Conservation (phyloP, 2,329 filamentous ascomycete species). For the Phyllosticta citriasiana region DNA sequence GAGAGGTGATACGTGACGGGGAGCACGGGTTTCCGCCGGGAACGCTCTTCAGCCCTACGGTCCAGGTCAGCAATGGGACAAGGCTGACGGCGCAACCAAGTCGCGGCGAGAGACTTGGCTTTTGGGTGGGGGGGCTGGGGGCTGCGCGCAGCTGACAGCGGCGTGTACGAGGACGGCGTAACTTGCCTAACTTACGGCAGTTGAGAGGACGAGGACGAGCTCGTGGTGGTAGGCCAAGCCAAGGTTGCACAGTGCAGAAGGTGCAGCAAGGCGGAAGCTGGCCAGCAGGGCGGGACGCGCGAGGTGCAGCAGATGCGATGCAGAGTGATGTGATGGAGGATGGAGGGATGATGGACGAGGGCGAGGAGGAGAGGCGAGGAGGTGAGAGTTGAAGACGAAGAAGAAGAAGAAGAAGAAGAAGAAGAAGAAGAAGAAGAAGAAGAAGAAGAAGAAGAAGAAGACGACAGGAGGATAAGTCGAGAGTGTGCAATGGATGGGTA, state of each 20-base stretch:
- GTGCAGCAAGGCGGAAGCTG: neutral
- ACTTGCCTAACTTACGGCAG: neutral
- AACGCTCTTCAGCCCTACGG: constrained; percentile 10
- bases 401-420: neutral
- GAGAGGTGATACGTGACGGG: neutral
- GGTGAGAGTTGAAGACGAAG: neutral
- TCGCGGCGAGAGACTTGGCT: neutral
- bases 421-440: too few species aligned
- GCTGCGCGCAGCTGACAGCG: neutral
- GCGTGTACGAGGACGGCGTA: neutral
- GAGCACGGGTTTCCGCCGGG: constrained; percentile 9
- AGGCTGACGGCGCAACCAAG: neutral
- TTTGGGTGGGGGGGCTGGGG: neutral
- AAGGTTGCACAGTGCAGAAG: neutral
- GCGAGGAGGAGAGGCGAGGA: too few species aligned
- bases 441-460: neutral
- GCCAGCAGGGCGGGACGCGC: neutral
- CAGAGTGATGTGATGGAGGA: neutral
- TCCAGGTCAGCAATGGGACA: neutral
- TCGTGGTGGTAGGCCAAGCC: neutral
- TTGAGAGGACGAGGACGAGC: too few species aligned
- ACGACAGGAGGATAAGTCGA: neutral
- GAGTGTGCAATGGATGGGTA: neutral
- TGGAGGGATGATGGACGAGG: neutral
- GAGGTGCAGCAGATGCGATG: neutral